Evolutionary conservation across 2,329 filamentous ascomycete species (phyloP).

Genomic region (Thyridium curvatum): DNA sequence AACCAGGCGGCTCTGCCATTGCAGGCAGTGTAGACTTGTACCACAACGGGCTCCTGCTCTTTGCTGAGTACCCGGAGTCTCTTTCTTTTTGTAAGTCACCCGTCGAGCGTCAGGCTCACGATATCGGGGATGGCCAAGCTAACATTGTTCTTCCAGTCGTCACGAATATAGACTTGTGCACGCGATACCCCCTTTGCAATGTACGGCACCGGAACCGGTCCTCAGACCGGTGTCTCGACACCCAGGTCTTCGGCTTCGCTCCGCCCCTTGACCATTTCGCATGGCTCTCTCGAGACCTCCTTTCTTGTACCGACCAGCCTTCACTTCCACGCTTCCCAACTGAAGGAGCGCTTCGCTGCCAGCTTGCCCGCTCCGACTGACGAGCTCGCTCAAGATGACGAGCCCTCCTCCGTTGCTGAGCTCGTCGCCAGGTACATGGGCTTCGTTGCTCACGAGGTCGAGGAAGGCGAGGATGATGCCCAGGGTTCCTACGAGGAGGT

Average conservation of each 20-base stretch:
- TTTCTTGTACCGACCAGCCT: slow-evolving; percentile 92
- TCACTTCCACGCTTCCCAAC: slow-evolving; percentile 91
- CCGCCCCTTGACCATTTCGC: slow-evolving; percentile 81
- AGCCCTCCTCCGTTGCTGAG: slow-evolving; percentile 93
- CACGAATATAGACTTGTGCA: slow-evolving; percentile 16
- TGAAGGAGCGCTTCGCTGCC: slow-evolving; percentile 84
- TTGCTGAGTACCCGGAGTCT: slow-evolving; percentile 13
- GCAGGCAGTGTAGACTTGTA: neutral
- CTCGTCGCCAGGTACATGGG: slow-evolving; percentile 91
- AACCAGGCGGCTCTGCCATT: slow-evolving; percentile 1
- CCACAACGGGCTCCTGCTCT: slow-evolving; percentile 9
- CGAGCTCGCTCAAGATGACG: slow-evolving; percentile 95
- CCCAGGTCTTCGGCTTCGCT: slow-evolving; percentile 90
- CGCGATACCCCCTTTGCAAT: slow-evolving; percentile 49
- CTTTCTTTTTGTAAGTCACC: slow-evolving; percentile 5
- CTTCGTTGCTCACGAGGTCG: slow-evolving; percentile 81
- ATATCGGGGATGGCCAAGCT: too few relatives aligned
- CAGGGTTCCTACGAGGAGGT: slow-evolving; percentile 89
- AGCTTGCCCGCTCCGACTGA: slow-evolving; percentile 88
- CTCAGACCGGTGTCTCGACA: slow-evolving; percentile 94
- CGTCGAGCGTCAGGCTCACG: neutral
- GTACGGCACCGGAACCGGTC: slow-evolving; percentile 79
- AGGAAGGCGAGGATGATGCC: slow-evolving; percentile 84
- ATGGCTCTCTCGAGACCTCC: slow-evolving; percentile 93
- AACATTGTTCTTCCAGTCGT: neutral